Evolutionary conservation across 106 monocot species (phyloP).

Genomic region (Iris macrosiphon): DNA sequence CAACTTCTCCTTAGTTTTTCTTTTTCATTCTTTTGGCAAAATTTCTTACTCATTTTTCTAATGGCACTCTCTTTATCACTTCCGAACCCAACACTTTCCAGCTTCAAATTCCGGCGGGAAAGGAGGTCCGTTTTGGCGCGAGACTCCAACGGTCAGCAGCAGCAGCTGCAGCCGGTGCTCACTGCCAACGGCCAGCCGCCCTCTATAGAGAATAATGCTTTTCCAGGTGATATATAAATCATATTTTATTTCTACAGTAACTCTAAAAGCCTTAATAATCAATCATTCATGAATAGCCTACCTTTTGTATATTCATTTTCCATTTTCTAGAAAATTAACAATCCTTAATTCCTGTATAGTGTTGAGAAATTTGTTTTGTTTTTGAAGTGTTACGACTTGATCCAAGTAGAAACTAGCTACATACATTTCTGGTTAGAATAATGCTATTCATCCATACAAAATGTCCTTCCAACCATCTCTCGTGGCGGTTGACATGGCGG

Average conservation of each 20-base stretch:
- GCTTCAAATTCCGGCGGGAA: conserved; percentile 16
- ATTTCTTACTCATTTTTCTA: too few species aligned
- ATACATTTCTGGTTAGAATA: too few species aligned
- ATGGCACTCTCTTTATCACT: conserved; percentile 25
- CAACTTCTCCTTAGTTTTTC: neutral
- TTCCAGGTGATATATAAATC: conserved; percentile 33
- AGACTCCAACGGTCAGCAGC: conserved; percentile 16
- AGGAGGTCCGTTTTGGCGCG: conserved; percentile 21
- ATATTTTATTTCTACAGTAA: too few species aligned
- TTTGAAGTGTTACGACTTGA: neutral
- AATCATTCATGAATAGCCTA: neutral
- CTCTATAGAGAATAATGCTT: conserved; percentile 9
- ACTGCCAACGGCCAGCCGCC: conserved; percentile 7
- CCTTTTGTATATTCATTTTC: neutral
- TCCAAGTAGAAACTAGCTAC: too few species aligned
- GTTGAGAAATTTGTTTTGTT: neutral
- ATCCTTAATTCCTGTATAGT: neutral
- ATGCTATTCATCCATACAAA: too few species aligned
- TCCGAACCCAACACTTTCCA: neutral
- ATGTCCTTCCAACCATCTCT: too few species aligned
- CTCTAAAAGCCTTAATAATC: too few species aligned
- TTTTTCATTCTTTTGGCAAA: neutral
- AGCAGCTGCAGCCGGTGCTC: neutral
- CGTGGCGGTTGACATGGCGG: too few species aligned
- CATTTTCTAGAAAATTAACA: neutral